Base-by-base conservation (phyloP, 106 monocot genomes). In the Allium fistulosum region DNA sequence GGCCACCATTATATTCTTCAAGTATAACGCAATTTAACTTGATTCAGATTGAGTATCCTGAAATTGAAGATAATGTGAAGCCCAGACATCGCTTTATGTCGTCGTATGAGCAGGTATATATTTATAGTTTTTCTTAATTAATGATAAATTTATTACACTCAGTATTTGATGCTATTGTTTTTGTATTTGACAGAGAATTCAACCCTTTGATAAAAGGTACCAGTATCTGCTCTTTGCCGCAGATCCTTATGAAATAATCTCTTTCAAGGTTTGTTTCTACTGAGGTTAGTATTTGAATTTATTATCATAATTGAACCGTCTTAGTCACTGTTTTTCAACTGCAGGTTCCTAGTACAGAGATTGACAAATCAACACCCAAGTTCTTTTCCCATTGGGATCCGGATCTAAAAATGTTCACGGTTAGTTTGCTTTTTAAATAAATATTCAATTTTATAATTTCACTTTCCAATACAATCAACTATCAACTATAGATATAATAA, bases 351-450 rank as follows among this genome's bases (percentile, higher is more conserved):
- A 99, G 99, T 69, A 87, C 93, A 17, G 93, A 99, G 70, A 85
- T 99, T 26, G 99, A 99, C 73, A 99, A 93, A 69, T 82, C 88
- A 8, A 83, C 99, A 9, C 74, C 84, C 10, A 99, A 99, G 63
- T 99, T 99, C 81, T 99, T 99, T 59, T 85, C 90, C 15, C 90
- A 99, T 74, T 99, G 99, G 99, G 93, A 99, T 85, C 90, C 90
- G 9, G 99, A 99, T 69, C 70, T 87, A 48, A 99, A 99, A 69
- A 90, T 89, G 77, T 99, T 90, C 66, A 93, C 89, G 79, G 99
- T 90, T 69, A 9, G 87, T 37, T 37, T 37, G 2, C n/a, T n/a
- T n/a, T n/a, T n/a, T 73, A 17, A 46, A 16, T 52, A n/a, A 9
- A 12, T 15, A 65, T 27, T 58, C 48, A 26, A 64, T 46, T 37